phyloP scores from a whole-genome alignment of 768 basidiomycete genomes.

The Cystofilobasidium capitatum region DNA sequence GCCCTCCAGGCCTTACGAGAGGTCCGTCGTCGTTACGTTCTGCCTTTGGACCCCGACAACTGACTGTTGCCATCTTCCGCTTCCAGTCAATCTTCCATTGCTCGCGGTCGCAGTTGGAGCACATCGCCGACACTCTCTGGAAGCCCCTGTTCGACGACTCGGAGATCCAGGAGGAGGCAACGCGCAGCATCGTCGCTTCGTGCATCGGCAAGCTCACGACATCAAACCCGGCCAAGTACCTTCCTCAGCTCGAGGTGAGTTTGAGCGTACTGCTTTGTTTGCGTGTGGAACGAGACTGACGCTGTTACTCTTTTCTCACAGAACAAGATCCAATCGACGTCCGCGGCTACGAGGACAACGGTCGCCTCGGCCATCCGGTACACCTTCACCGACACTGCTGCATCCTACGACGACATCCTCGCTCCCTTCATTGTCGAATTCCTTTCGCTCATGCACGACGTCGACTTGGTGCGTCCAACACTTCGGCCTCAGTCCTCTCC shows the following conservation, averaged over 20 bases:
- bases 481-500: not conserved
- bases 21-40: slow-evolving; percentile 41
- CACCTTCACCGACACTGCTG: slow-evolving; percentile 75
- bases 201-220: slow-evolving; percentile 92
- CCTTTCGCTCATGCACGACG: slow-evolving; percentile 77
- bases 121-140: slow-evolving; percentile 84
- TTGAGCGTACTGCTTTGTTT: not conserved
- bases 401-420: slow-evolving; percentile 80
- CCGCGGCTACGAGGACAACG: slow-evolving; percentile 56
- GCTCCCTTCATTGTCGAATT: slow-evolving; percentile 79
- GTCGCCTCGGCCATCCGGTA: slow-evolving; percentile 86
- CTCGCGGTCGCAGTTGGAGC: slow-evolving; percentile 69
- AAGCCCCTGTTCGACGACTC: slow-evolving; percentile 83
- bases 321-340: slow-evolving; percentile 34
- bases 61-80: not conserved
- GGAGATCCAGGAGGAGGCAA: slow-evolving; percentile 73
- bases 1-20: slow-evolving; percentile 90
- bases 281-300: not conserved
- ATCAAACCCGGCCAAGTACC: slow-evolving; percentile 77
- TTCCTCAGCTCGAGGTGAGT: slow-evolving; percentile 81
- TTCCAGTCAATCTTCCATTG: slow-evolving; percentile 81
- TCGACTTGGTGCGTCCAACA: slow-evolving; percentile 58
- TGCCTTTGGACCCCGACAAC: not conserved
- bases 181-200: slow-evolving; percentile 88
- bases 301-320: slow-evolving; percentile 29